phyloP scores from a whole-genome alignment of 2,329 filamentous ascomycete genomes.

The Drechslerella stenobrocha region DNA sequence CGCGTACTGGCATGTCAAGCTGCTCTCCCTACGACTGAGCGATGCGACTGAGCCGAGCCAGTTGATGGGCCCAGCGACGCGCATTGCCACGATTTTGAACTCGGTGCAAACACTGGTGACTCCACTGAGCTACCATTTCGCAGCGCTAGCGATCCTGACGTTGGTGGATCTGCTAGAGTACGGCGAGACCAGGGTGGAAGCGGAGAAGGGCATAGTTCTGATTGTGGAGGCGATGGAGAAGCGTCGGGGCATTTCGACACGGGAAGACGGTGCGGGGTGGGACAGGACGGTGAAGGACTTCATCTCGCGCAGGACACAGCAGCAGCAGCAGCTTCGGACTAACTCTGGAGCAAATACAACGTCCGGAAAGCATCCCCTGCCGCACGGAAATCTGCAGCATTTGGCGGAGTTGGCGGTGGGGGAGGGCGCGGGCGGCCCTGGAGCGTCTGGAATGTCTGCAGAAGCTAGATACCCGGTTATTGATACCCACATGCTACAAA shows the following conservation, averaged over 20 bases:
- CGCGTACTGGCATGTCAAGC: constrained; percentile 70
- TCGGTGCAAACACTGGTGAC: constrained; percentile 62
- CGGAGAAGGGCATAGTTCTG: constrained; percentile 62
- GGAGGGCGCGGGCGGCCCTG: constrained; percentile 51
- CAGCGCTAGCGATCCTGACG: constrained; percentile 64
- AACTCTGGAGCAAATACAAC: constrained; percentile 55
- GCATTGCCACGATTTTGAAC: constrained; percentile 64
- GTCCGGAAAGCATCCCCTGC: constrained; percentile 59
- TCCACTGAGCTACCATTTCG: constrained; percentile 70
- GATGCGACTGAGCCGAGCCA: constrained; percentile 63
- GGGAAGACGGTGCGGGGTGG: constrained; percentile 62
- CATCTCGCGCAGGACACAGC: constrained; percentile 59
- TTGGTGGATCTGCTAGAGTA: constrained; percentile 65
- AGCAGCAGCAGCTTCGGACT: constrained; percentile 54
- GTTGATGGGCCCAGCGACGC: constrained; percentile 65
- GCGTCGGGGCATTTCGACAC: constrained; percentile 55
- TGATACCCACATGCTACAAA: constrained; percentile 53
- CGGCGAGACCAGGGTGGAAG: constrained; percentile 64
- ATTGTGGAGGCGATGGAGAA: constrained; percentile 61
- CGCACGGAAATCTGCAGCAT: constrained; percentile 62
- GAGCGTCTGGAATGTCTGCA: constrained; percentile 48
- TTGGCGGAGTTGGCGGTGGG: constrained; percentile 61
- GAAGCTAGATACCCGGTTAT: constrained; percentile 48
- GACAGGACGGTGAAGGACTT: constrained; percentile 62
- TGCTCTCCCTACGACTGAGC: constrained; percentile 66